A percentile compares a stretch with the other conserved stretches of the same genome.
Conservation (phyloP, 2,329 filamentous ascomycete genomes). For the Didymella lethalis region DNA sequence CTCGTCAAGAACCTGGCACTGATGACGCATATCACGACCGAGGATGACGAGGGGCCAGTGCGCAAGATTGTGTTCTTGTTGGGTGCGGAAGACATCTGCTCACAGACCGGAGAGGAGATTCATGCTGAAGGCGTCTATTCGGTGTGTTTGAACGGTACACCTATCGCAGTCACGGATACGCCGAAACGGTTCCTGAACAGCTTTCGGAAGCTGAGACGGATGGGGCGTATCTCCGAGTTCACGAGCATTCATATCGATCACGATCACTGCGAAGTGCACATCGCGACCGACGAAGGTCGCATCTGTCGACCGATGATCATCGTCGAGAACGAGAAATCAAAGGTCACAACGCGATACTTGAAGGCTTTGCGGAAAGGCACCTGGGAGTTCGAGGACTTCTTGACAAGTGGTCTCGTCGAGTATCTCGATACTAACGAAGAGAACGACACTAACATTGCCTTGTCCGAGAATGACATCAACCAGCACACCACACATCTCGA, state of each 20-base stretch:
- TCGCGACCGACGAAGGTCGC: constrained; percentile 95
- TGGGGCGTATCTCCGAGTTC: constrained; percentile 93
- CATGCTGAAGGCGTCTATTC: constrained; percentile 85
- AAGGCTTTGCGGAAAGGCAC: constrained; percentile 82
- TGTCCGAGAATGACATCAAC: constrained; percentile 85
- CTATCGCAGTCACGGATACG: constrained; percentile 83
- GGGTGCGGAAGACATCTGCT: constrained; percentile 82
- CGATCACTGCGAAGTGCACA: constrained; percentile 89
- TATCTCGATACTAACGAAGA: constrained; percentile 99
- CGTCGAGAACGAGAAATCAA: constrained; percentile 85
- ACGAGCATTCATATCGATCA: constrained; percentile 96
- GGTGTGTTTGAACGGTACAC: constrained; percentile 95
- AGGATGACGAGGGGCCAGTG: constrained; percentile 91
- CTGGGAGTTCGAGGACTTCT: constrained; percentile 91
- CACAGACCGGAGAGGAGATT: constrained; percentile 84
- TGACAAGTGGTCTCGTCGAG: constrained; percentile 88
- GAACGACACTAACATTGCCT: constrained; percentile 91
- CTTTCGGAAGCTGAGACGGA: constrained; percentile 86
- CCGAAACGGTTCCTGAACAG: constrained; percentile 85
- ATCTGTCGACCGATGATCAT: constrained; percentile 97
- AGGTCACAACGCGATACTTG: constrained; percentile 79
- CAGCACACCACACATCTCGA: constrained; percentile 90
- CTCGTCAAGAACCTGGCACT: constrained; percentile 96
- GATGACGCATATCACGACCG: constrained; percentile 99
- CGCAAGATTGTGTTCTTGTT: constrained; percentile 85